Base-by-base conservation (phyloP, 768 basidiomycete species). In the Porpolomopsis calyptriformis region DNA sequence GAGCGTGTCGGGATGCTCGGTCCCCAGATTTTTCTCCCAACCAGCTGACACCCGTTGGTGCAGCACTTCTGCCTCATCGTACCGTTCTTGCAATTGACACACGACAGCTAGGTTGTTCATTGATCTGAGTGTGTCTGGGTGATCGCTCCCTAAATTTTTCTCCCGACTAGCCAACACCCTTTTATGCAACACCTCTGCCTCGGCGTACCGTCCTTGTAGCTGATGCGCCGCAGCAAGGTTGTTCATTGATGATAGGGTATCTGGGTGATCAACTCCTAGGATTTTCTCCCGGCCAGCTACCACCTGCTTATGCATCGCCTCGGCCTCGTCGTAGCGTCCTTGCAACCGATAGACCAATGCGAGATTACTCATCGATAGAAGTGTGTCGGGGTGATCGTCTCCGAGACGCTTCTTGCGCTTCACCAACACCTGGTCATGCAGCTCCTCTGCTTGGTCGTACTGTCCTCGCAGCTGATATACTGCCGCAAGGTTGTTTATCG, bases 81-180 rank as follows among this genome's bases (percentile, higher is more conserved):
- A 43, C 2, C n/a, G 42, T 16, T 20, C 3, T 20, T 33, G 26
- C 4, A 2, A 4, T 2, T 7, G 7, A 29, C 31, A 43, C 18
- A 33, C 19, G 9, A 4, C 7, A 9, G 42, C 42, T 3, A 43
- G 27, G 9, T 43, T 29, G 4, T 31, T 20, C 42, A 43, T 19
- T 27, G 27, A n/a, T 2, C n/a, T 3, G 10, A 43, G 27, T 33
- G 42, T 31, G 18, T 31, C 29, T 14, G n/a, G 7, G 16, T 43
- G 27, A 2, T 43, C 29, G 7, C 12, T 8, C 2, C 42, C 42
- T 12, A 31, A 18, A 6, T 18, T 24, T 11, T n/a, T 27, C 18
- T 3, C 6, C 3, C n/a, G 14, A 3, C 2, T 7, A n/a, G 24
- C 26, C 26, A 31, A 26, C 3, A 20, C 29, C 2, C 55, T 67